A percentile compares a stretch with the other conserved stretches of the same genome.
Conservation (phyloP, 2,329 filamentous ascomycete genomes). For the Colletotrichum sp. region DNA sequence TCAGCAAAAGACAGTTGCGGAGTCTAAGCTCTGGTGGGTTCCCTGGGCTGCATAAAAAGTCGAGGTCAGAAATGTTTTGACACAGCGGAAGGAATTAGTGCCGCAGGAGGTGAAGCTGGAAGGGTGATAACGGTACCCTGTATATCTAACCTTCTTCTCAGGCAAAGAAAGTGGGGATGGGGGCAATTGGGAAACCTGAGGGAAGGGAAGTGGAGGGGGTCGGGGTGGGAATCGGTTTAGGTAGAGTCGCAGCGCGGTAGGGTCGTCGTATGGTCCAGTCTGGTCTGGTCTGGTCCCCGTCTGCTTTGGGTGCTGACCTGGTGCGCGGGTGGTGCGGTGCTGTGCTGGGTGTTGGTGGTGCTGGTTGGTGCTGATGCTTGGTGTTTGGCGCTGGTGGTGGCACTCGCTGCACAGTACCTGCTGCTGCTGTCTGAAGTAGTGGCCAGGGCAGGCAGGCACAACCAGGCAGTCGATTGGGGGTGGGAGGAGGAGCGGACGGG, state of each 20-base stretch:
- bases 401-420: neutral
- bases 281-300: neutral
- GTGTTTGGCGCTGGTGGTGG: neutral
- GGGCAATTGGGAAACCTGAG: conserved; percentile 22
- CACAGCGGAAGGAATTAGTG: conserved; percentile 41
- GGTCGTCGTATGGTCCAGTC: conserved; percentile 8
- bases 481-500: neutral
- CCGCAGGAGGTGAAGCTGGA: conserved; percentile 37
- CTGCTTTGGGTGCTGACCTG: neutral
- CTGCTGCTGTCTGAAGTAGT: neutral
- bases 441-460: neutral
- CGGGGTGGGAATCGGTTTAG: conserved; percentile 16
- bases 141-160: conserved; percentile 22
- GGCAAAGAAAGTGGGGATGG: conserved; percentile 21
- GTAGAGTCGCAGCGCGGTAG: conserved; percentile 14
- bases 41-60: conserved; percentile 35
- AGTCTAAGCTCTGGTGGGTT: conserved; percentile 27
- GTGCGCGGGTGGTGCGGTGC: neutral
- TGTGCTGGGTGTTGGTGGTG: neutral
- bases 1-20: conserved; percentile 2
- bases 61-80: conserved; percentile 42
- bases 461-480: neutral
- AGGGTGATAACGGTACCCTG: conserved; percentile 22
- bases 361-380: neutral
- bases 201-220: conserved; percentile 21